Evolutionary conservation across 1,284 basidiomycete species (phyloP), one percentile per base, ranked within the genome.

Genomic region (Puccinia horiana): DNA sequence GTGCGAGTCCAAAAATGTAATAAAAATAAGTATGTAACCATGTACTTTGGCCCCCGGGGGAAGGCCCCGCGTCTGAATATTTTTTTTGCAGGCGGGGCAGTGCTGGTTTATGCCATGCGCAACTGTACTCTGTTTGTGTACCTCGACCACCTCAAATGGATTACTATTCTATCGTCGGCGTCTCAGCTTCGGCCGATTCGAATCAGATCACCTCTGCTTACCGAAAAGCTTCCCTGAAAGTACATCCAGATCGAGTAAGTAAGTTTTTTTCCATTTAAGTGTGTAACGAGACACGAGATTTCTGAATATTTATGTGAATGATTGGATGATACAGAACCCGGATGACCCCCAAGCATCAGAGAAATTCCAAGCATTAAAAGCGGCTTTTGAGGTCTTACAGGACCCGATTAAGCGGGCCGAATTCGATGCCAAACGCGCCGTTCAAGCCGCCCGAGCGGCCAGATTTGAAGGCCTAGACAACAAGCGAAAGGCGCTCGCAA

Each of bases 231-330:
- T 81, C 79, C 29, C 72, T 81, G 29, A 81, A 81, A 26, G 79
- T 81, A 23, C 79, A 81, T 81, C 79, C 79, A 65, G 79, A 81
- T 32, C 49, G 79, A 52, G 79, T 81, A 52, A 74, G 79, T 54
- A 49, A 69, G 23, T 26, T 4, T 69, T 3, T 63, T 9, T 26
- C 4, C 26, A 32, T 63, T 5, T 63, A 6, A 32, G 14, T 26
- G 6, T 69, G 16, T 70, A 18, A 70, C n/a, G n/a, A 47, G n/a
- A 26, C 3, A n/a, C 11, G 35, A 61, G 18, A 29, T 72, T 49
- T 49, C 69, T 63, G 40, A 49, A 26, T 32, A 26, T 32, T 14
- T 12, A 6, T 14, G 20, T 14, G 26, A 23, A n/a, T 58, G 52
- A 58, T 42, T 47, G 16, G 26, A 63, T 32, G 26, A 0, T 77